Percentiles rank a stretch among this genome's conserved stretches.
These are phyloP conservation scores for Leishmania tarentolae DNA, from an alignment of 208 protist genomes.

Conservation along the genomic window DNA sequence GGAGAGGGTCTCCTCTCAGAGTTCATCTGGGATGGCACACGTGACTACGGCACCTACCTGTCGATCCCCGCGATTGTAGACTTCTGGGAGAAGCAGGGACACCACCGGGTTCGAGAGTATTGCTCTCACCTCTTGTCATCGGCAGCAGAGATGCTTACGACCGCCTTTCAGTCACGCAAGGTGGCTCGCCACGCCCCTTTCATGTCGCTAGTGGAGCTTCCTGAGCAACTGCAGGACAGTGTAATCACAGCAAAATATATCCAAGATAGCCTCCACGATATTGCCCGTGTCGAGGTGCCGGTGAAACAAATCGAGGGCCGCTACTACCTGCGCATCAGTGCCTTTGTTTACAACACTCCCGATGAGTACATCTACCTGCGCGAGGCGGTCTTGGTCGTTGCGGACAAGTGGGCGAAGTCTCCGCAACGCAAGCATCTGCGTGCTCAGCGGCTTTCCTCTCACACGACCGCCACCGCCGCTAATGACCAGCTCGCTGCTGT, in stretches of 20 bases:
- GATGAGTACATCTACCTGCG: constrained; percentile 84
- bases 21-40: constrained; percentile 93
- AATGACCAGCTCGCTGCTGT: constrained; percentile 14
- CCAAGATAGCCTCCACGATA: constrained; percentile 77
- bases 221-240: constrained; percentile 64
- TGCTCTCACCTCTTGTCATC: constrained; percentile 52
- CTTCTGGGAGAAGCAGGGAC: constrained; percentile 76
- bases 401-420: constrained; percentile 48
- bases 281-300: constrained; percentile 85
- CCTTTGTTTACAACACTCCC: constrained; percentile 89
- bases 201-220: constrained; percentile 89
- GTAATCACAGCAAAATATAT: constrained; percentile 77
- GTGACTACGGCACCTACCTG: constrained; percentile 86
- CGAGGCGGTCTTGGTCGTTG: constrained; percentile 69
- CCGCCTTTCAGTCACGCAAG: constrained; percentile 58
- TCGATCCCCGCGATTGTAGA: constrained; percentile 74
- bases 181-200: constrained; percentile 75
- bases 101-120: constrained; percentile 58
- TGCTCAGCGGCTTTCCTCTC: background rate
- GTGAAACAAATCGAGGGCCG: constrained; percentile 83
- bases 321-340: constrained; percentile 86
- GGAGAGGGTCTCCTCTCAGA: constrained; percentile 85
- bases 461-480: background rate
- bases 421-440: constrained; percentile 23
- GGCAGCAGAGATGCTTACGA: constrained; percentile 71